A percentile compares a stretch with the other conserved stretches of the same genome.
These are phyloP conservation scores for Jamesozyma lodderae DNA, from an alignment of 805 yeast species.

Conservation along the genomic window DNA sequence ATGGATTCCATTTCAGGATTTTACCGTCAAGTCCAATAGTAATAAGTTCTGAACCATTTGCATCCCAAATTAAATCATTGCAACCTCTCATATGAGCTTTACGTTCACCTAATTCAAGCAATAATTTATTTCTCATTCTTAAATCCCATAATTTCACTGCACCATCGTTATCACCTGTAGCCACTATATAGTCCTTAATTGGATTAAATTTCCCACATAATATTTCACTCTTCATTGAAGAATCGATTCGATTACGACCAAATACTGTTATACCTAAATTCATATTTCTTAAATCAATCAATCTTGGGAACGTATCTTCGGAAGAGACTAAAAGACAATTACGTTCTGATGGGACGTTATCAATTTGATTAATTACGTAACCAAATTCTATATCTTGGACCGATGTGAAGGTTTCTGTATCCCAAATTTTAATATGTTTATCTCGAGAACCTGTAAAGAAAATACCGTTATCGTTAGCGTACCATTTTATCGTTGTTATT, in stretches of 20 bases:
- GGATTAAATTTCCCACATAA: constrained; percentile 69
- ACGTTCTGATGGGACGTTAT: constrained; percentile 28
- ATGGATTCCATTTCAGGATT: constrained; percentile 56
- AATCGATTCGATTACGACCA: constrained; percentile 51
- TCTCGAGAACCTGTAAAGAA: constrained; percentile 79
- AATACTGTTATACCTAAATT: constrained; percentile 62
- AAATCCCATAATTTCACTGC: constrained; percentile 81
- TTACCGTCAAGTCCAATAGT: constrained; percentile 77
- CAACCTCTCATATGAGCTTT: constrained; percentile 73
- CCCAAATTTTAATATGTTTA: constrained; percentile 71
- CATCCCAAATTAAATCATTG: constrained; percentile 72
- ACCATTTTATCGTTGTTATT: constrained; percentile 70
- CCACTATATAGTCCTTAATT: constrained; percentile 45
- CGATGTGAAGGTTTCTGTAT: constrained; percentile 52
- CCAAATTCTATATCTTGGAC: constrained; percentile 60
- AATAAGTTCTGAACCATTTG: constrained; percentile 49
- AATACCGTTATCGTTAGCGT: constrained; percentile 83
- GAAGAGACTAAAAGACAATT: constrained; percentile 62
- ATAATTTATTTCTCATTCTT: constrained; percentile 31
- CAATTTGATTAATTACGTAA: constrained; percentile 58
- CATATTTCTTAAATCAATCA: constrained; percentile 65
- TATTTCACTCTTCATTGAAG: constrained; percentile 34
- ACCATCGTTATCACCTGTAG: constrained; percentile 78
- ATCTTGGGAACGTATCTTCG: constrained; percentile 58
- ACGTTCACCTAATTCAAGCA: constrained; percentile 16